A percentile compares a stretch with the other conserved stretches of the same genome.
These are phyloP conservation scores for Umbelopsis sp. DNA, from an alignment of 192 early-diverging fungal species.

Conservation along the genomic window DNA sequence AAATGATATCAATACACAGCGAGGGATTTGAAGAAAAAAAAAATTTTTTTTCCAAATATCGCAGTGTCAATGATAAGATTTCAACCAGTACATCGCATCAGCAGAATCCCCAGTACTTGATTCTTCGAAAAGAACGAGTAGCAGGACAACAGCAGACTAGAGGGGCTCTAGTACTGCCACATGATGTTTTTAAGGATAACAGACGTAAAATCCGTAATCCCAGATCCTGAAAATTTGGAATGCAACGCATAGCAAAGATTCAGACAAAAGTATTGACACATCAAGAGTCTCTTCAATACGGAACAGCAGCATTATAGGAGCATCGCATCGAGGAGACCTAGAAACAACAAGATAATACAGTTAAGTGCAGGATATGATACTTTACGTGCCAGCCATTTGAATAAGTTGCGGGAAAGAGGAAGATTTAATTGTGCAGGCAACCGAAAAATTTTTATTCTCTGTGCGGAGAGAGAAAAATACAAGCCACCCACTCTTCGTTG, in stretches of 20 bases:
- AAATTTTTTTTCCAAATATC: slow-evolving; percentile 1
- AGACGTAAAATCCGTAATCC: slow-evolving; percentile 15
- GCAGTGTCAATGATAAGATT: neutral
- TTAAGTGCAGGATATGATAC: neutral
- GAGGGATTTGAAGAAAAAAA: neutral
- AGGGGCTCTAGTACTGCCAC: slow-evolving; percentile 12
- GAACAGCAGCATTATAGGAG: neutral
- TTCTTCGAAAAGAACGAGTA: slow-evolving; percentile 1
- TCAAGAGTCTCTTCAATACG: slow-evolving; percentile 17
- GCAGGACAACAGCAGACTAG: neutral
- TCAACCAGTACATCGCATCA: slow-evolving; percentile 22
- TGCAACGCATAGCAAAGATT: neutral
- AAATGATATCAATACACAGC: neutral
- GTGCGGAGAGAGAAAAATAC: slow-evolving; percentile 10
- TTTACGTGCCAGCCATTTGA: slow-evolving; percentile 22
- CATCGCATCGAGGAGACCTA: slow-evolving; percentile 11
- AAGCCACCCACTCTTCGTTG: neutral
- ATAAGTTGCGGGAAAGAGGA: slow-evolving; percentile 20
- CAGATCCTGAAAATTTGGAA: slow-evolving; percentile 3
- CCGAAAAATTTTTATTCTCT: slow-evolving; percentile 5
- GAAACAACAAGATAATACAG: neutral
- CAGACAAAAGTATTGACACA: slow-evolving; percentile 24
- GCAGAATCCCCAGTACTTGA: slow-evolving; percentile 21
- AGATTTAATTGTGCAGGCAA: neutral
- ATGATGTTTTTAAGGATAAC: slow-evolving; percentile 26